Evolutionary conservation across 441 rosid species (phyloP), one percentile per base, ranked within the genome.

Genomic region (Gossypium aridum): DNA sequence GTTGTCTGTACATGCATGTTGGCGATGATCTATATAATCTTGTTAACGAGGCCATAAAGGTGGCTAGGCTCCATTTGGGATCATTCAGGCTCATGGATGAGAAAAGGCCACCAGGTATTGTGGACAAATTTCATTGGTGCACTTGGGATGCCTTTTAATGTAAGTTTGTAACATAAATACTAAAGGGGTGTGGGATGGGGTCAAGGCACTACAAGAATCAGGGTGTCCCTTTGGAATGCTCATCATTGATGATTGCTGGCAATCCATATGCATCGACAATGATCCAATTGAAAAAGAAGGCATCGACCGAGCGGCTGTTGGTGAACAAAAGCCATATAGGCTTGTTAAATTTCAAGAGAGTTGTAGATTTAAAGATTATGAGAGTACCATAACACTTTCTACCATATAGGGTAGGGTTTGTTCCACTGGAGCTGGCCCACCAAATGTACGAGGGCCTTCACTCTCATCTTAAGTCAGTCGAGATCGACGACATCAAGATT

Each of bases 131-230:
- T 66, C 96, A 97, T 0, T 94, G 99, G 99, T 91, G 96, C 70
- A 91, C 98, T 14, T 91, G 96, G 98, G 98, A 94, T 70, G 99
- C 96, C 10, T 92, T 91, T 75, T 89, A 91, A 71, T 88, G 85
- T 28, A 80, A 77, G 39, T 34, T 34, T 34, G 39, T 34, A 34
- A 34, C 0, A 98, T 91, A 61, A 77, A 90, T 80, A 94, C 96
- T 5, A 82, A 85, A 7, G 94, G 94, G 0, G 73, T 94, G 1
- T 74, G 84, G 84, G 84, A 94, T 47, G 99, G 94, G 0, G 89
- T 94, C 0, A 81, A 86, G 68, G 85, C 82, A 2, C 85, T 92
- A 12, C 92, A 81, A 6, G 87, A 90, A 8, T 94, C 90, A 4
- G 97, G 98, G 28, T 90, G 96, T 77, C 96, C 98, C 4, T 96